phyloP scores from a whole-genome alignment of 441 rosid species.

The Aquilaria agallochum region DNA sequence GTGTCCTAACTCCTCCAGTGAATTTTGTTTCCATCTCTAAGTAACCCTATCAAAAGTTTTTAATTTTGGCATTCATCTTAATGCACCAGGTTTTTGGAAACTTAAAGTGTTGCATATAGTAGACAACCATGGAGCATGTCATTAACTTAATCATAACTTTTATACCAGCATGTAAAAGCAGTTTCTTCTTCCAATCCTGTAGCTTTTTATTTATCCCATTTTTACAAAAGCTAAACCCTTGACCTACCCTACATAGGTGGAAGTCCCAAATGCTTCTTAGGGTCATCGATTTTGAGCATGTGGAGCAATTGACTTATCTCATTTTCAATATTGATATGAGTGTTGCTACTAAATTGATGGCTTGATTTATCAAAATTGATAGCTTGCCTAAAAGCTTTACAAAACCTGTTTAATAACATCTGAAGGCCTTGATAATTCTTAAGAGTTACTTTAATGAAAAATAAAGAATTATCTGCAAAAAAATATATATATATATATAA shows the following conservation, averaged over 20 bases:
- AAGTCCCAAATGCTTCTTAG: neutral
- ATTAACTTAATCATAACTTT: neutral
- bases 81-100: too few species aligned
- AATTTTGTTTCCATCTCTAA: neutral
- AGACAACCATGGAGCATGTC: too few species aligned
- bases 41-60: too few species aligned
- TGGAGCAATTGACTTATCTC: neutral
- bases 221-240: too few species aligned
- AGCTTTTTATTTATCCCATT: neutral
- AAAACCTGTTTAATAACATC: too few species aligned
- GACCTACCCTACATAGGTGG: neutral
- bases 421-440: too few species aligned
- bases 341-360: neutral
- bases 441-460: too few species aligned
- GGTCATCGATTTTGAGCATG: neutral
- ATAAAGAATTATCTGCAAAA: too few species aligned
- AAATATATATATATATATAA: too few species aligned
- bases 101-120: too few species aligned
- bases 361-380: neutral
- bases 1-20: neutral
- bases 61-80: too few species aligned
- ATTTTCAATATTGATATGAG: neutral
- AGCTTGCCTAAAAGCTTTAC: too few species aligned
- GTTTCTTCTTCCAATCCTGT: neutral
- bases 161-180: neutral